A percentile compares a stretch with the other conserved stretches of the same genome.
These are phyloP conservation scores for Wickerhamiella occidentalis DNA, from an alignment of 805 yeast genomes.

Conservation along the genomic window DNA sequence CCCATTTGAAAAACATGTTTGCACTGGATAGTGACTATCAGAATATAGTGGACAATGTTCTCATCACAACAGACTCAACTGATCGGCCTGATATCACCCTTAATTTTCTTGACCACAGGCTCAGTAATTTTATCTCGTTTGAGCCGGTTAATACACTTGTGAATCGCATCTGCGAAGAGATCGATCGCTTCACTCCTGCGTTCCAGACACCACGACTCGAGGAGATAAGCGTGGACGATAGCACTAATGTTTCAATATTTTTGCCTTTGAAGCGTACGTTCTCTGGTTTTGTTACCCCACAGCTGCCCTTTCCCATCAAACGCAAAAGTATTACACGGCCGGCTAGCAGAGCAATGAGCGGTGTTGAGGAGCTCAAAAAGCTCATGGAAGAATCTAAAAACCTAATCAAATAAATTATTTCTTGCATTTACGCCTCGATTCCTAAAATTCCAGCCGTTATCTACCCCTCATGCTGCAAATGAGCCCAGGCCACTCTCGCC, in stretches of 20 bases:
- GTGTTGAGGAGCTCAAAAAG: background rate
- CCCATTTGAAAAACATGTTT: background rate
- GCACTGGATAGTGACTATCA: background rate
- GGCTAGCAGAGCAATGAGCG: background rate
- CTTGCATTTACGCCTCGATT: no score
- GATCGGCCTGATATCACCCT: conserved; percentile 1
- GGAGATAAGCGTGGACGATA: background rate
- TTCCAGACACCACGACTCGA: background rate
- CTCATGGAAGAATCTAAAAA: background rate
- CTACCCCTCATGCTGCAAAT: no score
- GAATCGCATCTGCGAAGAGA: background rate
- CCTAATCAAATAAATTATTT: conserved; percentile 1
- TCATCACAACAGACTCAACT: background rate
- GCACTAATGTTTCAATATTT: conserved; percentile 4
- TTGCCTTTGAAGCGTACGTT: background rate
- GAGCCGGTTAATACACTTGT: background rate
- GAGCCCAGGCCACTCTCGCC: no score
- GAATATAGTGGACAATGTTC: background rate
- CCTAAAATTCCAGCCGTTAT: no score
- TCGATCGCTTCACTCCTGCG: background rate
- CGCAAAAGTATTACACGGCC: background rate
- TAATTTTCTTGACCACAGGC: background rate
- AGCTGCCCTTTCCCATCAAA: background rate
- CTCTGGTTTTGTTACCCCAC: background rate
- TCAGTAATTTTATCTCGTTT: background rate